Conservation (phyloP, 306 rosid species). For the Clitoria ternatea region DNA sequence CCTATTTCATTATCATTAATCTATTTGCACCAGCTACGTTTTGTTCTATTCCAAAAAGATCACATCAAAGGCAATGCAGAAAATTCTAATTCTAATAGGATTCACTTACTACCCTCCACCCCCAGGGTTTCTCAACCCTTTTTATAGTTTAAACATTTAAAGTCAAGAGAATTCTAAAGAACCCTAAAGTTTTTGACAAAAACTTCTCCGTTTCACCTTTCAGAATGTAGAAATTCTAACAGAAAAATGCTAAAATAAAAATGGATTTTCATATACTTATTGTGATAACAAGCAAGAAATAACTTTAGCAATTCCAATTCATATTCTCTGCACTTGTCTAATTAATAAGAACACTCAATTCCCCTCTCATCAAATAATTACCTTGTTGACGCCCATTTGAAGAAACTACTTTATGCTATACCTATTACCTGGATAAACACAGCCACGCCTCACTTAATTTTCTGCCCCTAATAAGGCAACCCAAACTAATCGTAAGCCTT, state of each 20-base stretch:
- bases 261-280: not conserved
- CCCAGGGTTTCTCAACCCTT: not conserved
- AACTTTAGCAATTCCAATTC: not conserved
- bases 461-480: not conserved
- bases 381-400: not conserved
- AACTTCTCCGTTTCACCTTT: not conserved
- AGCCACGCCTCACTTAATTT: not conserved
- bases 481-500: not conserved
- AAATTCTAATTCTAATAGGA: slow-evolving; percentile 6
- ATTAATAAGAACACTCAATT: not conserved
- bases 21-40: slow-evolving; percentile 6
- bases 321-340: not conserved
- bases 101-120: not conserved
- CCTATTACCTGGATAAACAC: too few relatives aligned
- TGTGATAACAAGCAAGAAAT: not conserved
- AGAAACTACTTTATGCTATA: not conserved
- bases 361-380: not conserved
- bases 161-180: not conserved
- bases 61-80: not conserved
- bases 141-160: not conserved
- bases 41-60: slow-evolving; percentile 3
- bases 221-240: not conserved
- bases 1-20: not conserved
- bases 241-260: not conserved
- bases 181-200: not conserved